Evolutionary conservation across 225 moss, liverwort and hornwort species (phyloP).

Genomic region (Physcomitrellopsis africana): DNA sequence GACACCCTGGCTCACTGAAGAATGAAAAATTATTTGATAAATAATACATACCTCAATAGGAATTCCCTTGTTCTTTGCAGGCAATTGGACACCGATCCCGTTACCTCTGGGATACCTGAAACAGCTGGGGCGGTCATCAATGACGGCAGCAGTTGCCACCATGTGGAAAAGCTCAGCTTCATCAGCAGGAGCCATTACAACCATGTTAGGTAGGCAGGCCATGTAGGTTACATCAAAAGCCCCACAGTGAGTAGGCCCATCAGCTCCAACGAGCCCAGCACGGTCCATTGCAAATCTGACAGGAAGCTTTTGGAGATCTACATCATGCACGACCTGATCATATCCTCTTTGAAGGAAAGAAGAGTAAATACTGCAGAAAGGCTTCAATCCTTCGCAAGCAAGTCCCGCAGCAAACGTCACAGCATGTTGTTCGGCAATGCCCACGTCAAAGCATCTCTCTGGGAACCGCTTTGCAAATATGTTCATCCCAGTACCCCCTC

Average conservation of each 20-base stretch:
- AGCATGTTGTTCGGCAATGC: conserved; percentile 60
- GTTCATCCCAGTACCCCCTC: conserved; percentile 66
- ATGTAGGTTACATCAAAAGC: conserved; percentile 69
- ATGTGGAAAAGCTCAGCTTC: conserved; percentile 70
- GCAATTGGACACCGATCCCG: conserved; percentile 49
- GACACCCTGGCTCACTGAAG: not conserved
- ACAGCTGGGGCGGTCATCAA: conserved; percentile 62
- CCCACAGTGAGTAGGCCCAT: conserved; percentile 65
- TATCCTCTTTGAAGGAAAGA: conserved; percentile 64
- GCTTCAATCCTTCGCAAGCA: conserved; percentile 57
- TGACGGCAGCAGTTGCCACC: conserved; percentile 55
- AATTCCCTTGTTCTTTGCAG: conserved; percentile 53
- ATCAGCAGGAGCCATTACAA: conserved; percentile 63
- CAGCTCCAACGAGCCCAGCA: conserved; percentile 63
- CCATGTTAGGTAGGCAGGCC: conserved; percentile 64
- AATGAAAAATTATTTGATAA: not conserved
- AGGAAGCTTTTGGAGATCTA: conserved; percentile 62
- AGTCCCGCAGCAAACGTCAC: conserved; percentile 64
- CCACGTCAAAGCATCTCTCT: conserved; percentile 61
- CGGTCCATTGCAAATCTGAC: conserved; percentile 68
- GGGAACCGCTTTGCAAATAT: conserved; percentile 67
- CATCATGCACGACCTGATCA: conserved; percentile 67
- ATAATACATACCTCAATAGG: conserved; percentile 46
- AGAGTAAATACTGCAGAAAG: conserved; percentile 61
- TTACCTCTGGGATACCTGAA: conserved; percentile 67